Conservation (phyloP, 1,284 basidiomycete species). For the Peniophora sp. region DNA sequence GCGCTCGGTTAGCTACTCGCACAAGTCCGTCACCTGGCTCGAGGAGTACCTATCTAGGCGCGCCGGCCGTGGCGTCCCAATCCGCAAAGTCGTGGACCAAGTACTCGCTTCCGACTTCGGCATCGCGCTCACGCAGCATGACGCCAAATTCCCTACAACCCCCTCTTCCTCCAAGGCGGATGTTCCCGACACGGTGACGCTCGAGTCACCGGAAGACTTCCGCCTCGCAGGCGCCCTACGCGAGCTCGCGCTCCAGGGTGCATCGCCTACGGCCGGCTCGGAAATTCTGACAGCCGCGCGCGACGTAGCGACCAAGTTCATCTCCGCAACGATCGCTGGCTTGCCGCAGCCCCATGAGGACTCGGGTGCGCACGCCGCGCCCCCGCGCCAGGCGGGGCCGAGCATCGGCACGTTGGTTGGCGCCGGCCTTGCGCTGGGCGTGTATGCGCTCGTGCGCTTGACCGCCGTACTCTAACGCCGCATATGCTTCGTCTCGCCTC, state of each 20-base stretch:
- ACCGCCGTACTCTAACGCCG: background rate
- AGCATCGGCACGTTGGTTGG: background rate
- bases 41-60: constrained; percentile 8
- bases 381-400: background rate
- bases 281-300: constrained; percentile 1
- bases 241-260: background rate
- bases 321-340: background rate
- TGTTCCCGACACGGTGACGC: constrained; percentile 1
- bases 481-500: no score
- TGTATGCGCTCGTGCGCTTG: background rate
- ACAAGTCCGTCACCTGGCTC: constrained; percentile 11
- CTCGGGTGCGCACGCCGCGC: background rate
- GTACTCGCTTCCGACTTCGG: constrained; percentile 6
- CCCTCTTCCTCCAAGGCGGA: constrained; percentile 2
- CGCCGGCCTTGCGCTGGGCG: background rate
- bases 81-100: constrained; percentile 1
- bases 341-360: background rate
- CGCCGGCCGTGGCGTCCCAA: background rate
- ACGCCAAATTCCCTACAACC: background rate
- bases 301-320: background rate
- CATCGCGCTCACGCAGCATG: constrained; percentile 4
- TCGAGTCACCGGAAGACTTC: background rate
- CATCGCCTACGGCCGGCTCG: background rate
- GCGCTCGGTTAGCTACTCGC: constrained; percentile 3
- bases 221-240: constrained; percentile 1